Base-by-base conservation (phyloP, 768 basidiomycete genomes). In the Tephrocybe sp. region DNA sequence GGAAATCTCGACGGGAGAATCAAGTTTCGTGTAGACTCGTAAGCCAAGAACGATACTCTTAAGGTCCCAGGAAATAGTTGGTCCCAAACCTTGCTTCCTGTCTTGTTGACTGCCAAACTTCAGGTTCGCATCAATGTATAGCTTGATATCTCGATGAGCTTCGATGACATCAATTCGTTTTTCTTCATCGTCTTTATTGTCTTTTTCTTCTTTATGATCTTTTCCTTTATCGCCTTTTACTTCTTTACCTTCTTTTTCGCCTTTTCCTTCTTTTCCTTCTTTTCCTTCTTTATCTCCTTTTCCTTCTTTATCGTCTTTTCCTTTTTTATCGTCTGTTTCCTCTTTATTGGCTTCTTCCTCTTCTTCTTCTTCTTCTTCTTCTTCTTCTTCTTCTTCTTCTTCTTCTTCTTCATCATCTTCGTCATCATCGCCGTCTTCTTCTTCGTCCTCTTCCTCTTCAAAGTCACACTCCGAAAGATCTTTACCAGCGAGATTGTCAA, bases 401-500 rank as follows among this genome's bases (percentile, higher is more conserved):
- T 14, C 22, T 34, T 36, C n/a, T 35, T 34, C 14, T 8, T 8
- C 33, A 34, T 8, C 10, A 43, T 47, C 16, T 47, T 47, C 8
- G 57, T 52, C 12, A 39, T 52, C 6, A 51, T 52, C 7, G 52
- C 57, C 0, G 56, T 53, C n/a, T n/a, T n/a, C n/a, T 39, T 60
- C 26, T 26, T 26, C 26, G 26, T 3, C 26, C 3, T 60, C 30
- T 49, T 50, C 39, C 35, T 16, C 13, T 13, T 12, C 5, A 6
- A 43, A n/a, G 10, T 60, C 54, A 2, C 60, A 45, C 43, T 65
- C 57, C 19, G 53, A 41, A 12, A 63, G 57, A 16, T 58, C 58
- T 38, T 61, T 57, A 9, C 63, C 62, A 16, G 60, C 62, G 16
- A 65, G 51, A 13, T 49, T 41, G 19, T 51, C 49, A 17, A 62